A percentile compares a stretch with the other conserved stretches of the same genome.
Conservation (phyloP, 2,329 filamentous ascomycete species). For the Claviceps capensis region DNA sequence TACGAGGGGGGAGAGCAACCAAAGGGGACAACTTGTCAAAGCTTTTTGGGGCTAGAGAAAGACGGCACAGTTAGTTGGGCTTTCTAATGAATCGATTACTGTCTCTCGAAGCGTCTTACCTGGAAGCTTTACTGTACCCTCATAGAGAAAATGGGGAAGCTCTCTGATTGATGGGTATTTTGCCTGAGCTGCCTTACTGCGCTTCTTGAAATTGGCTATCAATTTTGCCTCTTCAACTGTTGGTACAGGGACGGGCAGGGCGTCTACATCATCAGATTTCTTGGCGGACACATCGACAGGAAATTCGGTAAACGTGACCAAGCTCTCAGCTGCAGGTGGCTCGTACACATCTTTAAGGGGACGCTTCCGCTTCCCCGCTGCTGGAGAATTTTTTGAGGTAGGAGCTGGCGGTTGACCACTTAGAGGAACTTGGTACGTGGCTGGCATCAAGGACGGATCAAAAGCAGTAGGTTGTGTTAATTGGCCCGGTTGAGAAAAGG, state of each 20-base stretch:
- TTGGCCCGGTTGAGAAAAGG: conserved; percentile 4
- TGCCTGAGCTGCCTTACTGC: conserved; percentile 22
- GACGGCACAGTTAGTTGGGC: background rate
- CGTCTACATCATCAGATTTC: conserved; percentile 22
- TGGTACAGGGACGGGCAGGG: conserved; percentile 17
- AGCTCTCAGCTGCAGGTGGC: conserved; percentile 3
- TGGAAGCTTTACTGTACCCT: conserved; percentile 27
- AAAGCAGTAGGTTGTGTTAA: conserved; percentile 7
- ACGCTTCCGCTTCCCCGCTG: conserved; percentile 26
- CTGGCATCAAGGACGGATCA: conserved; percentile 1
- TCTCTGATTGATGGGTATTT: conserved; percentile 26
- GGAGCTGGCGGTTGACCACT: background rate
- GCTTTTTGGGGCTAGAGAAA: conserved; percentile 23
- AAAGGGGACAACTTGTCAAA: conserved; percentile 31
- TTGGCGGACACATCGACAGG: conserved; percentile 15
- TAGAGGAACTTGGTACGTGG: background rate
- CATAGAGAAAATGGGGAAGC: conserved; percentile 23
- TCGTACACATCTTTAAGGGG: conserved; percentile 10
- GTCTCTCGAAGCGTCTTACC: conserved; percentile 8
- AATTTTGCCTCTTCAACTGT: conserved; percentile 20
- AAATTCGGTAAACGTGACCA: conserved; percentile 14
- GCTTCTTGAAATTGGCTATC: conserved; percentile 25
- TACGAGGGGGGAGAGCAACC: conserved; percentile 26
- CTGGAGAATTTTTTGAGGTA: conserved; percentile 14
- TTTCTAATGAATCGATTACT: no score